Evolutionary conservation across 257 asterid species (phyloP), one percentile per base, ranked within the genome.

Genomic region (Lantana camara): DNA sequence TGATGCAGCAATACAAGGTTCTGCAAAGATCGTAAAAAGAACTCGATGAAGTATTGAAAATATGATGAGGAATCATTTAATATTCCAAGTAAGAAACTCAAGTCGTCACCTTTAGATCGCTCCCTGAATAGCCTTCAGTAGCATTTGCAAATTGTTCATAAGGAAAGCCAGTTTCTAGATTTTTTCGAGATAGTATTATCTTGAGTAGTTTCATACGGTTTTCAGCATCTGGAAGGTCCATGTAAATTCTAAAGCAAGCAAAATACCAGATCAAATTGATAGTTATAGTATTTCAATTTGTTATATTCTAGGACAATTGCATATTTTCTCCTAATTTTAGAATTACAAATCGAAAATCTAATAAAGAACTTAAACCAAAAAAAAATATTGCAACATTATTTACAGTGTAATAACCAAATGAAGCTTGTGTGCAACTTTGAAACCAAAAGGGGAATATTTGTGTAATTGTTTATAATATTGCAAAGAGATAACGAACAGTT

Each of bases 41-140:
- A n/a, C 35, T 21, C 24, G 47, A 27, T 41, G 38, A 66, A 19
- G 34, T 41, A 57, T 27, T 35, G 4, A 29, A 70, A 64, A 60
- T 35, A 56, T 41, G 51, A 55, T 69, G 27, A 30, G 32, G 55
- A 37, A 42, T 53, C 42, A 14, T n/a, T 42, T 24, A 21, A 66
- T 53, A 40, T 48, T 59, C 27, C 13, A 27, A n/a, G n/a, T 61
- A 59, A 17, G 59, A 57, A 59, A 75, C 69, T 60, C 44, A 21
- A 50, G 12, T 55, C 47, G 64, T 63, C 76, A 94, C 99, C 97
- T 94, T 94, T 64, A 94, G 85, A 77, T 94, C 99, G 56, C 99
- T 94, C 72, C 99, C 99, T 7, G 97, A 94, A 79, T 94, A 94
- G 73, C 97, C 99, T 55, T 94, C 99, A 4, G 99, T 94, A 64